A percentile compares a stretch with the other conserved stretches of the same genome.
Conservation (phyloP, 2,329 filamentous ascomycete species). For the Exophiala phaeomuriformis region DNA sequence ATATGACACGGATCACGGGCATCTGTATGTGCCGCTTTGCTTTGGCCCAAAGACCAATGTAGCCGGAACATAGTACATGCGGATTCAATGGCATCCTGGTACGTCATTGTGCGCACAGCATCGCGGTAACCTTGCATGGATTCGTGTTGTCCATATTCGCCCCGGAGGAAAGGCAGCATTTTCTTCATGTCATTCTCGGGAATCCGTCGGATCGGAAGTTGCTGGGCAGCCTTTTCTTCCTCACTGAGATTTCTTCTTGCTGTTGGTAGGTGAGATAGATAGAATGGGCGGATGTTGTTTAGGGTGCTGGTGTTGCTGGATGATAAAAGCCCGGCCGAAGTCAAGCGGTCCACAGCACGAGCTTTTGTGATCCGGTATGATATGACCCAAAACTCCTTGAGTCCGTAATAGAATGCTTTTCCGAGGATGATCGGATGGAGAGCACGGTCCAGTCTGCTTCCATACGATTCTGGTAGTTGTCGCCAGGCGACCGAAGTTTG, state of each 20-base stretch:
- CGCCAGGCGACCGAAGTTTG: conserved; percentile 18
- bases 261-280: background rate
- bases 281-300: background rate
- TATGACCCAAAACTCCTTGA: conserved; percentile 16
- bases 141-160: conserved; percentile 15
- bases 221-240: conserved; percentile 9
- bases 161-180: conserved; percentile 17
- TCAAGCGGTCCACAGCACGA: conserved; percentile 11
- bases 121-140: conserved; percentile 13
- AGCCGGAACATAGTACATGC: conserved; percentile 15
- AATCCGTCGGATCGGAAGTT: conserved; percentile 1
- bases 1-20: conserved; percentile 11
- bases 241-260: conserved; percentile 1
- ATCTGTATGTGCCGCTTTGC: conserved; percentile 1
- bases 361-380: conserved; percentile 16
- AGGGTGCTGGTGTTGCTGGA: background rate
- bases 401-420: conserved; percentile 19
- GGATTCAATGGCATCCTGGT: conserved; percentile 17
- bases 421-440: conserved; percentile 20
- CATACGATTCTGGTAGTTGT: conserved; percentile 16
- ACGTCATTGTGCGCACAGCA: conserved; percentile 19
- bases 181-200: conserved; percentile 9
- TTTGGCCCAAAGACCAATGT: conserved; percentile 12
- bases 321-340: background rate
- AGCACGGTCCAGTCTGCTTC: conserved; percentile 20